Evolutionary conservation across 352 stramenopile genomes (phyloP).

Genomic region (Elongisporangium anandrum): DNA sequence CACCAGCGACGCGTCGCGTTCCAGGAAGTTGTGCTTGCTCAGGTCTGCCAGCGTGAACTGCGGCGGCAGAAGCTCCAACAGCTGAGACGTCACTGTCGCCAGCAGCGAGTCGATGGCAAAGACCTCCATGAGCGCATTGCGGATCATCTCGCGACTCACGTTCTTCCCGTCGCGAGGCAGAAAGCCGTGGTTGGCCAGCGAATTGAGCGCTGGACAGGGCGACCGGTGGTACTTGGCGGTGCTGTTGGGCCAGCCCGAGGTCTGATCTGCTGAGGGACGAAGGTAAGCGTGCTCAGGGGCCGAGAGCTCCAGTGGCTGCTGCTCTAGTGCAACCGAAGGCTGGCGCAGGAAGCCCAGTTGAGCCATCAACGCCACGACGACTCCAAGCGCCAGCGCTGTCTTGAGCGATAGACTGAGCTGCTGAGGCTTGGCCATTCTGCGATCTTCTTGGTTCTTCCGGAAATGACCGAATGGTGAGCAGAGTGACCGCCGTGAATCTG

Average conservation of each 20-base stretch:
- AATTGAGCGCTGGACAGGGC: conserved; percentile 63
- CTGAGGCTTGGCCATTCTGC: no score
- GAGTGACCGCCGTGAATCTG: no score
- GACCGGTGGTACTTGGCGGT: conserved; percentile 37
- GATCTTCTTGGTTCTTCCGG: no score
- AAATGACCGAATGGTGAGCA: no score
- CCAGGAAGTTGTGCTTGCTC: conserved; percentile 52
- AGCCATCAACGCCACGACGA: no score
- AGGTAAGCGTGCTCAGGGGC: conserved; percentile 27
- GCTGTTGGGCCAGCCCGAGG: conserved; percentile 47
- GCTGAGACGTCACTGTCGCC: conserved; percentile 9
- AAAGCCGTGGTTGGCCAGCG: conserved; percentile 66
- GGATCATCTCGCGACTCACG: conserved; percentile 35
- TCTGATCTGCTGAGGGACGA: conserved; percentile 26
- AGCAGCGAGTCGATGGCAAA: conserved; percentile 43
- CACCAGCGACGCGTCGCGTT: conserved; percentile 65
- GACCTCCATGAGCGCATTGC: conserved; percentile 33
- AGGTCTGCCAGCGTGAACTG: conserved; percentile 46
- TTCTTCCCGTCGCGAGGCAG: conserved; percentile 59
- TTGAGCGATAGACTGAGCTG: no score
- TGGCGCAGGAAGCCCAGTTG: no score
- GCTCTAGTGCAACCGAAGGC: no score
- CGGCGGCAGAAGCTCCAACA: conserved; percentile 24
- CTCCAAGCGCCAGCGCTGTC: no score
- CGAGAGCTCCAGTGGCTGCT: no score